Evolutionary conservation across 2,329 filamentous ascomycete genomes (phyloP).

Genomic region (Aspergillus clavatus): DNA sequence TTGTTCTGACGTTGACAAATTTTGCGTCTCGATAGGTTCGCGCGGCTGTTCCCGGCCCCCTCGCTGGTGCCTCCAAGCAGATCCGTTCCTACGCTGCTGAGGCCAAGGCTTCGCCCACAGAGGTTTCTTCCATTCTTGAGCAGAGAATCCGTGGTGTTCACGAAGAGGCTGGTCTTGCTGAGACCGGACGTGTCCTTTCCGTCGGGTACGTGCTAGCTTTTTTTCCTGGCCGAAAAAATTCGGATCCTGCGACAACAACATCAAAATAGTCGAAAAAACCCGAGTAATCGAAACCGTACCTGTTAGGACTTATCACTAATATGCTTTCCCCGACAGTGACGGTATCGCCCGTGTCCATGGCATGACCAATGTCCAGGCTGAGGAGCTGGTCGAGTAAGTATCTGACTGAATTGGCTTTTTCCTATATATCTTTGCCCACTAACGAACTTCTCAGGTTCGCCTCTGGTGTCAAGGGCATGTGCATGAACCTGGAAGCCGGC

Average conservation of each 20-base stretch:
- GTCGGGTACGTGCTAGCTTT: slow-evolving; percentile 73
- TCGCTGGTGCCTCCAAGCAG: slow-evolving; percentile 66
- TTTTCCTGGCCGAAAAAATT: slow-evolving; percentile 25
- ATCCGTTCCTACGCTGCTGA: slow-evolving; percentile 86
- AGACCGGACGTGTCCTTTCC: slow-evolving; percentile 97
- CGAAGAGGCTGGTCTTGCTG: slow-evolving; percentile 91
- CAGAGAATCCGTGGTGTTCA: slow-evolving; percentile 98
- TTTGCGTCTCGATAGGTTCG: slow-evolving; percentile 61
- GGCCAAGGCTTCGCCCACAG: slow-evolving; percentile 91
- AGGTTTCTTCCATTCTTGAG: slow-evolving; percentile 99
- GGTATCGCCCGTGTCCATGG: slow-evolving; percentile 99
- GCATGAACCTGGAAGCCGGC: slow-evolving; percentile 99
- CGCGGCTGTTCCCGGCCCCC: slow-evolving; percentile 73
- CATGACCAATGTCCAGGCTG: slow-evolving; percentile 99
- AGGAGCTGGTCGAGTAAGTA: slow-evolving; percentile 98
- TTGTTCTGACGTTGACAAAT: slow-evolving; percentile 49
- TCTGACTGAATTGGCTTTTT: slow-evolving; percentile 14
- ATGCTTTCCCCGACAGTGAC: slow-evolving; percentile 62
- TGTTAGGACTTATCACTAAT: slow-evolving; percentile 14
- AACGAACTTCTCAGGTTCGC: slow-evolving; percentile 68
- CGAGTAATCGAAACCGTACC: too few relatives aligned
- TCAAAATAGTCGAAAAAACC: slow-evolving; percentile 27
- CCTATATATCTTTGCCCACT: slow-evolving; percentile 21
- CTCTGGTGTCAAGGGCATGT: slow-evolving; percentile 99
- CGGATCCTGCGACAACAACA: slow-evolving; percentile 24